Percentiles rank a stretch among this genome's conserved stretches.
These are phyloP conservation scores for Calonectria pteridis DNA, from an alignment of 2,329 filamentous ascomycete species.

Conservation along the genomic window DNA sequence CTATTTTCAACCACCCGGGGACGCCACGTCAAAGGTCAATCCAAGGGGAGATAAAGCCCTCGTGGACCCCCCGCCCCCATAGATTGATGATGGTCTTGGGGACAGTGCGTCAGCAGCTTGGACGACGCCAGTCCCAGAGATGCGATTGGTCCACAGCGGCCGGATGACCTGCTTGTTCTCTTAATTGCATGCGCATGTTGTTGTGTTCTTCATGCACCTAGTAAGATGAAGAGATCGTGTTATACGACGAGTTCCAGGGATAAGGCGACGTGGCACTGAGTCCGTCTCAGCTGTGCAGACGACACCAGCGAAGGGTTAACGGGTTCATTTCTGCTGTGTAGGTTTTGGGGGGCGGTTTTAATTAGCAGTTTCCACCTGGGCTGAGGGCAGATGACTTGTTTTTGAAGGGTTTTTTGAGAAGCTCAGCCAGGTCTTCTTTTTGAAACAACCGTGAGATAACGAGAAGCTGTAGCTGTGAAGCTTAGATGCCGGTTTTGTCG, in stretches of 20 bases:
- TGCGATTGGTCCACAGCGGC: neutral
- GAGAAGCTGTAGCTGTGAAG: neutral
- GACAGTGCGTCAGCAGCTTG: constrained; percentile 6
- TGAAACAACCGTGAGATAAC: neutral
- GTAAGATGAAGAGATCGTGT: neutral
- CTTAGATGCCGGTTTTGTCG: neutral
- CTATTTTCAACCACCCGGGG: neutral
- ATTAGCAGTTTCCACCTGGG: neutral
- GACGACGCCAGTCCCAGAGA: neutral
- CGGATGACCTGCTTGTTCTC: neutral
- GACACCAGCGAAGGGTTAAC: neutral
- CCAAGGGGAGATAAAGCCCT: neutral
- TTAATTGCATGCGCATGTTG: neutral
- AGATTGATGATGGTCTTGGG: neutral
- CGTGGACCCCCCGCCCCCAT: neutral
- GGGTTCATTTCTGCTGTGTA: neutral
- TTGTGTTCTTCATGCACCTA: neutral
- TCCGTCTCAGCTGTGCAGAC: neutral
- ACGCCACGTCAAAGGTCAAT: neutral
- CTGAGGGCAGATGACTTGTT: neutral
- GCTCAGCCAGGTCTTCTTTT: neutral
- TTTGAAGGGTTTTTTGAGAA: neutral
- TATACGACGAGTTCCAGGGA: neutral
- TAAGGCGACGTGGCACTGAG: neutral
- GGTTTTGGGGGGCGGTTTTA: neutral